Evolutionary conservation across 1,284 basidiomycete genomes (phyloP).

Genomic region (Marasmius oreades): DNA sequence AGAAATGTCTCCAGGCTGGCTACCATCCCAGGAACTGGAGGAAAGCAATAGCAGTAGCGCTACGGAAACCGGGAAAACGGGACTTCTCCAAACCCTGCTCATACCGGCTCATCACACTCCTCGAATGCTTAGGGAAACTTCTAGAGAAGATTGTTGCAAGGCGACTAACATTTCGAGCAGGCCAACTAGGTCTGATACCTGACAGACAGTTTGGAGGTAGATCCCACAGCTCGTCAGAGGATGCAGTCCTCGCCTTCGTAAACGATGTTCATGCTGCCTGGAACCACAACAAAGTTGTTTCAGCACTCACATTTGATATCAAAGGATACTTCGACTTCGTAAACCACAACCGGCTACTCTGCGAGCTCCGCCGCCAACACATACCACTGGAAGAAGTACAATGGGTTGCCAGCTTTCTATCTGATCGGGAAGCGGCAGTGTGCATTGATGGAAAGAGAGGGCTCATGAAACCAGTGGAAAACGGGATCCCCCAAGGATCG

Average conservation of each 20-base stretch:
- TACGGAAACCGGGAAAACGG: constrained; percentile 22
- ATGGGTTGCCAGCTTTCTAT: constrained; percentile 16
- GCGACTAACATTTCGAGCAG: too few relatives aligned
- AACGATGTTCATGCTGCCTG: constrained; percentile 25
- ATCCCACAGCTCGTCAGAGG: too few relatives aligned
- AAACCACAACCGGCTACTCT: constrained; percentile 8
- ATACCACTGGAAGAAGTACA: constrained; percentile 16
- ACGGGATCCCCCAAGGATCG: too few relatives aligned
- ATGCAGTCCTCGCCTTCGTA: too few relatives aligned
- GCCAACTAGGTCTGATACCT: too few relatives aligned
- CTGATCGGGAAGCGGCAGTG: constrained; percentile 20
- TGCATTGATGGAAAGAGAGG: constrained; percentile 22
- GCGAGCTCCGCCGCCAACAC: constrained; percentile 11
- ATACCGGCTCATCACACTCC: too few relatives aligned
- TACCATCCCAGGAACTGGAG: constrained; percentile 19
- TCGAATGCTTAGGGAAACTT: too few relatives aligned
- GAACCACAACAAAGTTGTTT: constrained; percentile 19
- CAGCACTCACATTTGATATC: constrained; percentile 28
- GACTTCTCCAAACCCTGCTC: constrained; percentile 25
- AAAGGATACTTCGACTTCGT: constrained; percentile 27
- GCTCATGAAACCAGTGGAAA: constrained; percentile 19
- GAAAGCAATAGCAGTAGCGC: constrained; percentile 20
- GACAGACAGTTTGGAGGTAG: too few relatives aligned
- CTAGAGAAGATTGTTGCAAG: too few relatives aligned
- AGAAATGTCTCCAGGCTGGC: constrained; percentile 13